A percentile compares a stretch with the other conserved stretches of the same genome.
phyloP scores from a whole-genome alignment of 2,329 filamentous ascomycete species.

The Kalmusia sp. region DNA sequence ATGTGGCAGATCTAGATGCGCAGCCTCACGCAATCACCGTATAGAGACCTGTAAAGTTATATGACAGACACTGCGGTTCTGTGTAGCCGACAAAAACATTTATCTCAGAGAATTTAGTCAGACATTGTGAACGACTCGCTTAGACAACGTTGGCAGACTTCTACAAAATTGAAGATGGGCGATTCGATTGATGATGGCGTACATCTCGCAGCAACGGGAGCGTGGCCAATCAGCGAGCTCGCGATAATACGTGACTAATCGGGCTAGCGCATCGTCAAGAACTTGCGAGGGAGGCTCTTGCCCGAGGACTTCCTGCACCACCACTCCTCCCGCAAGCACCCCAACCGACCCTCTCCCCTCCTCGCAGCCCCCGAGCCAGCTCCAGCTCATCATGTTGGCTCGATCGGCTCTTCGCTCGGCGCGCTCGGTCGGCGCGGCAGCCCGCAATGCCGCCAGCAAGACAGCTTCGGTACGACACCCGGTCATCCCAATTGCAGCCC shows the following conservation, averaged over 20 bases:
- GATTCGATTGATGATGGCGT: not conserved
- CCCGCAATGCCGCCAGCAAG: slow-evolving; percentile 65
- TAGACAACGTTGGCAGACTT: too few relatives aligned
- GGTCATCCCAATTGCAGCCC: slow-evolving; percentile 33
- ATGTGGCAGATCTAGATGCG: too few relatives aligned
- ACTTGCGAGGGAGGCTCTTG: slow-evolving; percentile 17
- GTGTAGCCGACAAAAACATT: too few relatives aligned
- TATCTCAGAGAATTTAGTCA: too few relatives aligned
- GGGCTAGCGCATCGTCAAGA: slow-evolving; percentile 26
- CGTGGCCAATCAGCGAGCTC: slow-evolving; percentile 26
- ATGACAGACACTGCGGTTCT: too few relatives aligned
- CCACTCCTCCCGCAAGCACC: slow-evolving; percentile 40
- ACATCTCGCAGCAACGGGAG: not conserved
- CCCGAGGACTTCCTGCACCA: slow-evolving; percentile 21
- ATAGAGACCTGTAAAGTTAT: too few relatives aligned
- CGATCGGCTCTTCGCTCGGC: slow-evolving; percentile 88
- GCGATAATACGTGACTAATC: slow-evolving; percentile 18
- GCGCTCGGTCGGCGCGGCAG: slow-evolving; percentile 84
- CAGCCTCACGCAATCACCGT: too few relatives aligned
- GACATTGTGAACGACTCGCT: too few relatives aligned
- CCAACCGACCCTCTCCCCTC: slow-evolving; percentile 45
- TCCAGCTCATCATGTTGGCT: slow-evolving; percentile 79
- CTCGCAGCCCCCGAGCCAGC: slow-evolving; percentile 46
- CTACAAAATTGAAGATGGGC: too few relatives aligned
- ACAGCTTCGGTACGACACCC: slow-evolving; percentile 54